Conservation (phyloP, 148 eudicot genomes). For the Linanthus parryae region DNA sequence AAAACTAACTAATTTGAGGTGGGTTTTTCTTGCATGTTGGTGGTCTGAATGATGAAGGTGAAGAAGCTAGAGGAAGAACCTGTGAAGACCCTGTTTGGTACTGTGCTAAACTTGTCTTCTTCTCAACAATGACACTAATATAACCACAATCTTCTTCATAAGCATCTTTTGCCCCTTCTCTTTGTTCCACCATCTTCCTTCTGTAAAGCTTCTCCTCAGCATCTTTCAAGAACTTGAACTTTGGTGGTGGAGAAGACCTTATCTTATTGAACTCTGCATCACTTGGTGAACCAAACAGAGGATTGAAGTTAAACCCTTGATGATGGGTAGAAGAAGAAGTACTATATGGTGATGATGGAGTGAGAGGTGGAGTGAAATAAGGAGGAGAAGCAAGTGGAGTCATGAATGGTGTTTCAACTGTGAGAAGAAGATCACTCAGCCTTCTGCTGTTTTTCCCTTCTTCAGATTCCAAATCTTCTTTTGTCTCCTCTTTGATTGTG, state of each 20-base stretch:
- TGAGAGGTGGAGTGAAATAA: constrained; percentile 52
- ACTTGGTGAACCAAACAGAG: constrained; percentile 37
- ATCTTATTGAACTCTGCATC: constrained; percentile 59
- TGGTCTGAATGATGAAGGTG: too few species aligned
- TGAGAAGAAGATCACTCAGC: constrained; percentile 37
- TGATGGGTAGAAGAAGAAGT: constrained; percentile 12
- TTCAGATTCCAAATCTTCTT: constrained; percentile 69
- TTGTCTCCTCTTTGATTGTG: constrained; percentile 74
- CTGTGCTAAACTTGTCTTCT: too few species aligned
- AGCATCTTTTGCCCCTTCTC: too few species aligned
- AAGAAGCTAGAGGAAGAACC: too few species aligned
- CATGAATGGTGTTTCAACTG: constrained; percentile 38
- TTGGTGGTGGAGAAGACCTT: constrained; percentile 65
- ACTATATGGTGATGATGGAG: constrained; percentile 32
- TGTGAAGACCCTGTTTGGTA: too few species aligned
- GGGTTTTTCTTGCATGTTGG: too few species aligned
- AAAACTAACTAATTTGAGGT: too few species aligned
- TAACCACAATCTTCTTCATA: too few species aligned
- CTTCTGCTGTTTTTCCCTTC: constrained; percentile 36
- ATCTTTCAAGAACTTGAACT: constrained; percentile 64
- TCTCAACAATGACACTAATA: too few species aligned
- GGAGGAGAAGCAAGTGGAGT: constrained; percentile 65
- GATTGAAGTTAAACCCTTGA: constrained; percentile 32
- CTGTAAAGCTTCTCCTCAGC: constrained; percentile 63
- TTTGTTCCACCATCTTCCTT: constrained; percentile 21